Conservation (phyloP, 139 green algal genomes). For the Coelastrella sp. region DNA sequence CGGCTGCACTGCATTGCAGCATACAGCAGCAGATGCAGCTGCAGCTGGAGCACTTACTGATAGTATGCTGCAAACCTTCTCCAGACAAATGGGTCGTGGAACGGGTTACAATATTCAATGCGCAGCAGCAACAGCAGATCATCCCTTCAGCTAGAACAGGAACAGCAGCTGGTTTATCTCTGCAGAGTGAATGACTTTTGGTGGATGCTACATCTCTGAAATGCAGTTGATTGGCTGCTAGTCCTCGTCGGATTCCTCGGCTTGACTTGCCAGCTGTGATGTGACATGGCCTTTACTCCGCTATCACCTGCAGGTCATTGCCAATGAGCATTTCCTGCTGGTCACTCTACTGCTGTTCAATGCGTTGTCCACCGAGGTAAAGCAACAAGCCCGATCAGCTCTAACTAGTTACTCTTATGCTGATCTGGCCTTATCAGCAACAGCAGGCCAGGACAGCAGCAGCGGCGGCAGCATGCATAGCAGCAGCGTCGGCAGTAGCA, state of each 20-base stretch:
- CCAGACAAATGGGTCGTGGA: no score
- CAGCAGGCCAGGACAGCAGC: background rate
- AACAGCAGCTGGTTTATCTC: no score
- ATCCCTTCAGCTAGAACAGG: no score
- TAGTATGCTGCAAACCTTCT: background rate
- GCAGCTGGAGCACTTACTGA: background rate
- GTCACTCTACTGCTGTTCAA: constrained; percentile 84
- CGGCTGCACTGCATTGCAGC: background rate
- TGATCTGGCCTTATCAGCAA: background rate
- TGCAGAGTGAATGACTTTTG: no score
- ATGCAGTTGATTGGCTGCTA: no score
- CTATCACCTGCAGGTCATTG: constrained; percentile 31
- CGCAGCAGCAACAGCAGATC: no score
- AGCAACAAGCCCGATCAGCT: background rate
- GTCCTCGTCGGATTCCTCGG: no score
- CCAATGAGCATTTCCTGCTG: constrained; percentile 65
- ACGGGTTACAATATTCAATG: no score
- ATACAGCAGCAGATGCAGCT: background rate
- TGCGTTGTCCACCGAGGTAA: constrained; percentile 51
- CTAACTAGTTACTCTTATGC: background rate
- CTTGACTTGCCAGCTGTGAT: no score
- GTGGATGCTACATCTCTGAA: no score
- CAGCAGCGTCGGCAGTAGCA: background rate
- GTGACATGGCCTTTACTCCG: background rate
- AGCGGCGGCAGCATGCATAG: background rate